Conservation (phyloP, 257 asterid genomes). For the Solanum microdontum region DNA sequence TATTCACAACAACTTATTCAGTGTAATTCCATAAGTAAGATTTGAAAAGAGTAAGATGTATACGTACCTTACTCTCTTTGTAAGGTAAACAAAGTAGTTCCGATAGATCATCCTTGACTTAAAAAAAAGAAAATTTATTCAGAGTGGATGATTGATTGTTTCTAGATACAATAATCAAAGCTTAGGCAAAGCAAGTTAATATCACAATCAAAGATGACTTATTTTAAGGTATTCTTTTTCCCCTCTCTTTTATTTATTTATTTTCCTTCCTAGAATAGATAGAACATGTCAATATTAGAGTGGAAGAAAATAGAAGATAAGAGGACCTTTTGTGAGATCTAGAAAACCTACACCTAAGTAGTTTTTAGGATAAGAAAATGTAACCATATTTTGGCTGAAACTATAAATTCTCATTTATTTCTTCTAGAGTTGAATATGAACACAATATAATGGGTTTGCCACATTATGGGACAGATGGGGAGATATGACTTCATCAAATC, state of each 20-base stretch:
- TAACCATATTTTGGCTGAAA: neutral
- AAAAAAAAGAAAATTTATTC: neutral
- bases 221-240: neutral
- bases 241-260: neutral
- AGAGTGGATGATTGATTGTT: neutral
- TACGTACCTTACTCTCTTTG: neutral
- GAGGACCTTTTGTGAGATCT: neutral
- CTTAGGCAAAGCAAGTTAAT: neutral
- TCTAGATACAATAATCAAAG: neutral
- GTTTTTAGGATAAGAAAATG: neutral
- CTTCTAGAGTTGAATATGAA: neutral
- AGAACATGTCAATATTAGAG: neutral
- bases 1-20: neutral
- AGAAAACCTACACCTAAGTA: neutral
- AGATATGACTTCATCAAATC: neutral
- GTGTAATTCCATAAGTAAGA: accelerated
- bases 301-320: neutral
- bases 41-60: neutral
- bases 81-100: accelerated
- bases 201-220: neutral
- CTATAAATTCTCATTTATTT: neutral
- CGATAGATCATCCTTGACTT: neutral
- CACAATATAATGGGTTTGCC: neutral
- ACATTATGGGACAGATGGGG: neutral
- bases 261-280: neutral